Base-by-base conservation (phyloP, 768 basidiomycete species). In the Leccinum boreale region DNA sequence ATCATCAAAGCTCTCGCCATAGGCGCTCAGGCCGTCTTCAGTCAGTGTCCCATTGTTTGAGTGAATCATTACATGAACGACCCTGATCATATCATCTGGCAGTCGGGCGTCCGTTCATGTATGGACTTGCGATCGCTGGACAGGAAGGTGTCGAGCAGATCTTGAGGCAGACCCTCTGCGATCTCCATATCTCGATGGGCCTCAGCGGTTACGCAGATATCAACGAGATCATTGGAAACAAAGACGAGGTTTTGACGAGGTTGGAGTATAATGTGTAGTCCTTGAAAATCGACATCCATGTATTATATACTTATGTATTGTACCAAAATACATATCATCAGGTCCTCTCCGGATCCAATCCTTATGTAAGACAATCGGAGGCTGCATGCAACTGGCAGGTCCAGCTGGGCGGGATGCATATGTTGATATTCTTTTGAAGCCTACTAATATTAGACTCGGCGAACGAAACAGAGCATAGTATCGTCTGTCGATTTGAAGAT, bases 1-100 rank as follows among this genome's bases (percentile, higher is more conserved):
- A 82, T 94, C 48, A 78, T 92, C 71, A 90, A 91, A 70, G 93
- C 94, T 0, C 73, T 94, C 28, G 92, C 92, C 1, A 77, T 95
- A 0, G 92, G 94, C 44, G 93, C 94, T 8, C 87, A 94, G 63
- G 91, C 78, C 8, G 85, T 94, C 15, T 70, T 94, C 19, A 77
- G 85, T 91, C 62, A 63, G 89, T 79, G 15, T n/a, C 33, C 23
- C 26, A 26, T 47, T 3, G 2, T 50, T 21, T 35, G 24, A 28
- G 10, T 28, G 3, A 45, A 5, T 15, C 2, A 39, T n/a, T 4
- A 4, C 10, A 2, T 19, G 12, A 9, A 3, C 1, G 14, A 29
- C 29, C 19, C 57, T 63, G 47, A 60, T 49, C 19, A 10, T 29
- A 14, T 26, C 1, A 17, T 17, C 7, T 2, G 7, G 29, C 59